phyloP scores from a whole-genome alignment of 2,329 filamentous ascomycete genomes.

The Fusarium sp. region DNA sequence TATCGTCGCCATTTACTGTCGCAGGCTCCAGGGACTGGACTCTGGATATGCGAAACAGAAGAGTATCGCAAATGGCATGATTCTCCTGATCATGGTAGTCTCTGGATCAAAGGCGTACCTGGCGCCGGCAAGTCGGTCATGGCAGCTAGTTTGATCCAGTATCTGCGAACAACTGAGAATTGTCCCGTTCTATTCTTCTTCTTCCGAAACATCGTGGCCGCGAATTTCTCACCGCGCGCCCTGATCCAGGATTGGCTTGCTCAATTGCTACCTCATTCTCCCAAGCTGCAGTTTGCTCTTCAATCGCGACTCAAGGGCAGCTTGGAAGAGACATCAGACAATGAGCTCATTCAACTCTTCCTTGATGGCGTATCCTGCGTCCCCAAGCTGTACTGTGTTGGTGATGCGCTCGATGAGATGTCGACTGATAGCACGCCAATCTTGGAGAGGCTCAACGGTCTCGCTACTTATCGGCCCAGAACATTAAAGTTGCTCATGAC shows the following conservation, averaged over 20 bases:
- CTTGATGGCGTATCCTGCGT: constrained; percentile 28
- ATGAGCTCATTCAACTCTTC: constrained; percentile 38
- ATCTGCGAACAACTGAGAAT: constrained; percentile 30
- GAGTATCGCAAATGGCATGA: constrained; percentile 41
- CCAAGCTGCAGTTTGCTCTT: constrained; percentile 37
- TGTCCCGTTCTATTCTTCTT: constrained; percentile 41
- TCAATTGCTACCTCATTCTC: constrained; percentile 34
- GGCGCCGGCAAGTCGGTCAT: constrained; percentile 45
- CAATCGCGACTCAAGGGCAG: constrained; percentile 20
- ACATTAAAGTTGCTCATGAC: constrained; percentile 41
- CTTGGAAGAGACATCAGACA: constrained; percentile 35
- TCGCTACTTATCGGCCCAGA: constrained; percentile 33
- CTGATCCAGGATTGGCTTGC: constrained; percentile 42
- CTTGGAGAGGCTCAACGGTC: constrained; percentile 33
- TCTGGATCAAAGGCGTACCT: constrained; percentile 46
- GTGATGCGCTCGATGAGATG: constrained; percentile 43
- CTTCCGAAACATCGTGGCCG: constrained; percentile 41
- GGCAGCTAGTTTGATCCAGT: constrained; percentile 40
- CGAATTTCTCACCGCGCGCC: constrained; percentile 39
- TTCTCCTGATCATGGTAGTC: constrained; percentile 38
- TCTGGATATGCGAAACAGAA: constrained; percentile 44
- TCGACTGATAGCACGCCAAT: constrained; percentile 29
- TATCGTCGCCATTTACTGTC: constrained; percentile 43
- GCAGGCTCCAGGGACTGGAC: constrained; percentile 42
- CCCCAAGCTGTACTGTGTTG: constrained; percentile 39